Evolutionary conservation across 2,329 filamentous ascomycete genomes (phyloP), one percentile per base, ranked within the genome.

Genomic region (Monosporascus sp.): DNA sequence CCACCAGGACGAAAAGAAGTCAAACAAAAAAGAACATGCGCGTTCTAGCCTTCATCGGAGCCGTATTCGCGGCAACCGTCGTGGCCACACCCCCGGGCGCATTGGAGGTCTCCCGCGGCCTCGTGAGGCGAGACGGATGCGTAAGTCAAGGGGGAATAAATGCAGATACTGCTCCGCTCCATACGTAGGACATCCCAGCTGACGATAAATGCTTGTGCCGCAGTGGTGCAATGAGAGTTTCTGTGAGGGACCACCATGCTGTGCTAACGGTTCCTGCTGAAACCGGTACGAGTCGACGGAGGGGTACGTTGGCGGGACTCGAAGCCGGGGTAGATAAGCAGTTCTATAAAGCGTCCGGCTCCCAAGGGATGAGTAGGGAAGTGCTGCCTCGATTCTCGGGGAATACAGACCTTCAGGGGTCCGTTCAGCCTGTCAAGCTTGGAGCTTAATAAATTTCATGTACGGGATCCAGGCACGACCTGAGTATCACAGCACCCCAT

Each of bases 221-320:
- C 35, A 52, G 51, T 35, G 20, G 11, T 52, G 51, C 26, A 15
- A 52, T 46, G 51, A 52, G 37, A 45, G 28, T 37, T 17, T 8
- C 17, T 52, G 51, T 8, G 20, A 48, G 3, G 51, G 51, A 1
- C 51, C 51, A 3, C 17, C 51, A 7, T 52, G 51, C 46, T 52
- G 51, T 31, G 51, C 51, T 37, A 52, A 52, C 18, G 51, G 51
- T 28, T 49, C 37, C 14, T 52, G 51, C 37, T 46, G 26, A 46
- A n/a, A 41, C 17, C 38, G 17, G 18, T 41, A n/a, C 38, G 7
- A 41, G 38, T n/a, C 38, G 17, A n/a, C 17, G 9, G 18, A n/a
- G 11, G 38, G 17, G 38, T 20, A 41, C 11, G 31, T 11, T 14
- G 9, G 31, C 31, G 9, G 38, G 38, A 18, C 17, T 20, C 38